Base-by-base conservation (phyloP, 306 rosid genomes). In the Glycine latifolia region DNA sequence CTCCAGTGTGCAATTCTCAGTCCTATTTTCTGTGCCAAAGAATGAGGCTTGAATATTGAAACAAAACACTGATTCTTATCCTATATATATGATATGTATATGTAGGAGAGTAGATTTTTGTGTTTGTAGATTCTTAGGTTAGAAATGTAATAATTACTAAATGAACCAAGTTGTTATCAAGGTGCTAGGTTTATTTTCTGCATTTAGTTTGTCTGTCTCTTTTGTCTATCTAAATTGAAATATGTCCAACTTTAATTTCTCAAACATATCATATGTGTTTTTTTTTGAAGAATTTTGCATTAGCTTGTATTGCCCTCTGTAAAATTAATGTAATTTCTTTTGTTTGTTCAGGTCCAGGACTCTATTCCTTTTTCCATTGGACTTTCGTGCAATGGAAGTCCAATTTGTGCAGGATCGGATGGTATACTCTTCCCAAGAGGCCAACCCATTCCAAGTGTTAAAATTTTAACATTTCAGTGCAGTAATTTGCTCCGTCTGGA, bases 1-100 rank as follows among this genome's bases (percentile, higher is more conserved):
- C 93, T 95, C 47, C 94, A 92, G 80, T 91, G 99, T 87, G 99
- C 99, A 43, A 95, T 91, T 94, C 97, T 91, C 11, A 91, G 97
- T 85, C 98, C 97, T 48, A 83, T 82, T 81, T 92, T 91, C 44
- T 91, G 86, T 12, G 92, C 89, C 87, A 86, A 84, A 86, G 97
- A 95, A 75, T 95, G 93, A 95, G 99, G 99, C 93, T 78, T 82
- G 95, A 86, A 76, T 54, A 44, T 55, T 53, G 16, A 48, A 20
- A 82, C 74, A 78, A 71, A 41, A 33, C 81, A 15, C 26, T 20
- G 17, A 75, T 86, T 77, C 75, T 76, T 55, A 47, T 67, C 80
- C 79, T 54, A 41, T 14, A 47, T 37, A 13, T 53, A 10, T 33
- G 67, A 83, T 68, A 58, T 35, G 46, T 73, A 13, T 70, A 17